phyloP scores from a whole-genome alignment of 257 asterid genomes.

The Fraxinus americana region DNA sequence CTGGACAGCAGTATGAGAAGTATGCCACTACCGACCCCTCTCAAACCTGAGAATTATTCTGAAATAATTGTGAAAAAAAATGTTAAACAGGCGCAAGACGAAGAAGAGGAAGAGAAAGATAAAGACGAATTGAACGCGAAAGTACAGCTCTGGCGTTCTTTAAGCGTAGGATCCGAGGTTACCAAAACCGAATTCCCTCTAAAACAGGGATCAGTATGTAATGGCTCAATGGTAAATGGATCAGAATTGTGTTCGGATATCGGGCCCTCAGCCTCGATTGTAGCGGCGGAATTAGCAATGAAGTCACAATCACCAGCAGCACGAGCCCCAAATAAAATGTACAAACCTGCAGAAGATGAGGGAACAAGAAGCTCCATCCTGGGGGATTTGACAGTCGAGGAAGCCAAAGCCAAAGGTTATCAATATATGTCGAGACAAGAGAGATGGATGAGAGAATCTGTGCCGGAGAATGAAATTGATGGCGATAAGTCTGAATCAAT shows the following conservation, averaged over 20 bases:
- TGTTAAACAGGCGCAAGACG: neutral
- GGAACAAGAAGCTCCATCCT: conserved; percentile 43
- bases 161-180: conserved; percentile 35
- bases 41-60: conserved; percentile 28
- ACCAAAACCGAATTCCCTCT: conserved; percentile 5
- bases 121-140: conserved; percentile 1
- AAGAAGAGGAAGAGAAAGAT: neutral
- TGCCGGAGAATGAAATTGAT: neutral
- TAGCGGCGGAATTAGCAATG: conserved; percentile 46
- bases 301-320: conserved; percentile 45
- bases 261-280: conserved; percentile 58
- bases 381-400: conserved; percentile 48
- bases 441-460: conserved; percentile 40
- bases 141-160: conserved; percentile 34
- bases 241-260: conserved; percentile 49
- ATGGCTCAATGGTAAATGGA: conserved; percentile 43
- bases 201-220: conserved; percentile 23
- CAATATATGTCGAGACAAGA: conserved; percentile 30
- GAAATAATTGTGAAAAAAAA: neutral
- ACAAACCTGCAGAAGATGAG: neutral
- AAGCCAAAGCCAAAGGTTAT: conserved; percentile 30
- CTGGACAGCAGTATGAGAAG: conserved; percentile 55
- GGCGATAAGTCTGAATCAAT: neutral
- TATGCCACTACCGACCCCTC: conserved; percentile 47
- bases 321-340: conserved; percentile 29